Conservation (phyloP, 352 stramenopile genomes). For the Peronospora destructor region DNA sequence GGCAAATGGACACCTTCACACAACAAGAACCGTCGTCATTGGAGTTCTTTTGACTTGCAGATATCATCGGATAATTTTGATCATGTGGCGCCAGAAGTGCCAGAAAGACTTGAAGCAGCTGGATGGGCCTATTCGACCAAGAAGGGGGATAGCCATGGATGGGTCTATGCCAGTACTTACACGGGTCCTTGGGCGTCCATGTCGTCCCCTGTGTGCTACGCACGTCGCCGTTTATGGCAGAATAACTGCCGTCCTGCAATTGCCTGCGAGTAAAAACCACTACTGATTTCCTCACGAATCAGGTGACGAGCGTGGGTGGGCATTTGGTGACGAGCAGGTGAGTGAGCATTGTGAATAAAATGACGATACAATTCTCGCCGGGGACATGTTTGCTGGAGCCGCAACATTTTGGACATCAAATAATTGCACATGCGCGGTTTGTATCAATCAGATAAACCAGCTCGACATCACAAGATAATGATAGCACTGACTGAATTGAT, state of each 20-base stretch:
- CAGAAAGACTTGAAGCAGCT: conserved; percentile 39
- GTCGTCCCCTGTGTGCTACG: conserved; percentile 26
- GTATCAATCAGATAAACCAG: no score
- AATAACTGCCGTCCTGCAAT: conserved; percentile 56
- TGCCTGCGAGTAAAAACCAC: conserved; percentile 30
- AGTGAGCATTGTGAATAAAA: background rate
- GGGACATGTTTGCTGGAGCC: no score
- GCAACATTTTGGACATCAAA: no score
- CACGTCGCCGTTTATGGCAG: conserved; percentile 60
- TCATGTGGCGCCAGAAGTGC: conserved; percentile 50
- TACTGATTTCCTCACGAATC: background rate
- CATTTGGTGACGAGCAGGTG: background rate
- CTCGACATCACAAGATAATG: no score
- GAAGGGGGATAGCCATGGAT: conserved; percentile 60
- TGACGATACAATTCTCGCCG: no score
- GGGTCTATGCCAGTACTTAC: conserved; percentile 61
- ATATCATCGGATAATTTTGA: conserved; percentile 61
- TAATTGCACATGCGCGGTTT: no score
- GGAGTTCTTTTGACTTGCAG: conserved; percentile 50
- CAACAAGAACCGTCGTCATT: conserved; percentile 47
- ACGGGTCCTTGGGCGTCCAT: conserved; percentile 49
- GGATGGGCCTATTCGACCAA: conserved; percentile 64
- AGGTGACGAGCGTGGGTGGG: background rate
- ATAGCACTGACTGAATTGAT: no score
- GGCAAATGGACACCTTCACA: conserved; percentile 41